Percentiles rank a stretch among this genome's conserved stretches.
These are phyloP conservation scores for Exophiala viscosa DNA, from an alignment of 2,329 filamentous ascomycete species.

Conservation along the genomic window DNA sequence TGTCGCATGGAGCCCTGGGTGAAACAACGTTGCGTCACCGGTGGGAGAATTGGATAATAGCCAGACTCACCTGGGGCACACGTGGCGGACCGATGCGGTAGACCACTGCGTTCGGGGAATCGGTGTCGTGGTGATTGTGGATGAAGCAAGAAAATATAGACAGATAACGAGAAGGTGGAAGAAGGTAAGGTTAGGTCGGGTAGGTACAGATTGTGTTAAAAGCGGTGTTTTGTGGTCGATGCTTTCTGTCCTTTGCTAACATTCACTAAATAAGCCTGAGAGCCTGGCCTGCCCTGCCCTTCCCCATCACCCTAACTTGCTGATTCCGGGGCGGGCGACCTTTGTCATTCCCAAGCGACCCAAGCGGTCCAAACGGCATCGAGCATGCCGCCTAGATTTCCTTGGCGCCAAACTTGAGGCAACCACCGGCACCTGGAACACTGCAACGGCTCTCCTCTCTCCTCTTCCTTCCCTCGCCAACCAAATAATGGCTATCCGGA, in stretches of 20 bases:
- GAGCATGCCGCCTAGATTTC: slow-evolving; percentile 3
- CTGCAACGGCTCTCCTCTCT: slow-evolving; percentile 1
- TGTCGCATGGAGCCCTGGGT: slow-evolving; percentile 18
- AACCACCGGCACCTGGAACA: not conserved
- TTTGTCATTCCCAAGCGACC: not conserved
- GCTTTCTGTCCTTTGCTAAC: not conserved
- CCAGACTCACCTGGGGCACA: slow-evolving; percentile 14
- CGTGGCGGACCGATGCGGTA: not conserved
- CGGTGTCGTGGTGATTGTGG: not conserved
- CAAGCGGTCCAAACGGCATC: not conserved
- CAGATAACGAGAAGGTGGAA: not conserved
- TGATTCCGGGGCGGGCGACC: not conserved
- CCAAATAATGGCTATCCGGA: not conserved
- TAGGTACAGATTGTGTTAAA: not conserved
- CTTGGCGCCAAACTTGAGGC: slow-evolving; percentile 2
- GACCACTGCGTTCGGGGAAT: not conserved
- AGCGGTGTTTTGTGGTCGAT: slow-evolving; percentile 2
- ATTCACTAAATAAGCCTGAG: not conserved
- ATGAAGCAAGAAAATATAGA: not conserved
- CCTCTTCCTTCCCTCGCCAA: not conserved
- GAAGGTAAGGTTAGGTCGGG: not conserved
- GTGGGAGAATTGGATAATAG: slow-evolving; percentile 12
- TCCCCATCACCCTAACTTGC: not conserved
- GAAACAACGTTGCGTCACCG: slow-evolving; percentile 25
- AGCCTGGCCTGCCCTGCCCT: not conserved